A percentile compares a stretch with the other conserved stretches of the same genome.
phyloP scores from a whole-genome alignment of 108 stramenopile genomes.

The Cyclotella distinguenda region DNA sequence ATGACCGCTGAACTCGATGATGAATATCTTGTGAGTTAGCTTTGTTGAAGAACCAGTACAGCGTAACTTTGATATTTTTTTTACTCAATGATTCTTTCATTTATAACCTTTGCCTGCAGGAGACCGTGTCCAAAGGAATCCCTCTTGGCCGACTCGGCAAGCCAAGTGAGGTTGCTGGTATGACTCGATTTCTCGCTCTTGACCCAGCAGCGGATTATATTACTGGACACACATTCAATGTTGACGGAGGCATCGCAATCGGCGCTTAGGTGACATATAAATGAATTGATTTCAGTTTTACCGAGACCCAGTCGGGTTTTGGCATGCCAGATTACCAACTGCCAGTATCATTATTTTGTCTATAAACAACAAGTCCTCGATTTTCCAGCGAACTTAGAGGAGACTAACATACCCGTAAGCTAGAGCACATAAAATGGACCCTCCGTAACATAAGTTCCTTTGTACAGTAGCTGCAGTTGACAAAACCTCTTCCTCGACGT shows the following conservation, averaged over 20 bases:
- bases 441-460: conserved; percentile 39
- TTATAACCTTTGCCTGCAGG: conserved; percentile 5
- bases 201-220: conserved; percentile 91
- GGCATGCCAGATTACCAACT: too few species aligned
- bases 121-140: conserved; percentile 69
- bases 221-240: conserved; percentile 92
- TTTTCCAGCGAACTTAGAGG: conserved; percentile 8
- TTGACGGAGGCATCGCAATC: conserved; percentile 97
- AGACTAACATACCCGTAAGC: conserved; percentile 32
- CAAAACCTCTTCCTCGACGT: conserved; percentile 21
- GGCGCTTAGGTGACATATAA: conserved; percentile 56
- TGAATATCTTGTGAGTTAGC: conserved; percentile 48
- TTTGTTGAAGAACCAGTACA: neutral
- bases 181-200: conserved; percentile 86
- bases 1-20: conserved; percentile 78
- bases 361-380: neutral
- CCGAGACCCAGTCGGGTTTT: too few species aligned
- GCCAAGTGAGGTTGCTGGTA: conserved; percentile 88
- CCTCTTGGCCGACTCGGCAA: conserved; percentile 88
- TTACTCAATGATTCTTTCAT: neutral
- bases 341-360: neutral
- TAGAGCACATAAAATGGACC: conserved; percentile 42
- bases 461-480: conserved; percentile 38
- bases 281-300: neutral
- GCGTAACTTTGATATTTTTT: neutral